Evolutionary conservation across 139 green algal species (phyloP), one percentile per base, ranked within the genome.

Genomic region (Yamagishiella unicocca): DNA sequence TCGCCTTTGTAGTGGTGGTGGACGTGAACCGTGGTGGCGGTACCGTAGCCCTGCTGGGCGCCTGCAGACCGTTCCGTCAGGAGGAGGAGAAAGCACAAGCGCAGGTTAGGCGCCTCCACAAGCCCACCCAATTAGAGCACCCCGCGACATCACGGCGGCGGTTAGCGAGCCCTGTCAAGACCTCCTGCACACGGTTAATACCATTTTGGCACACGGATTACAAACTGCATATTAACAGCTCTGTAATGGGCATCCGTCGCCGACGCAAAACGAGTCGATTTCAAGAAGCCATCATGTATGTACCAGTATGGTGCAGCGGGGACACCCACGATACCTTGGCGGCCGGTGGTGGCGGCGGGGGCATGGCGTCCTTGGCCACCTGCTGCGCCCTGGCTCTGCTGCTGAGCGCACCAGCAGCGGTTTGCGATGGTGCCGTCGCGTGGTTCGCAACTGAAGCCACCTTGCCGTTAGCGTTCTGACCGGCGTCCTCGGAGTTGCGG

Each of bases 331-430:
- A 9, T 64, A 64, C 43, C 43, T 61, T 53, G 4, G 58, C 77
- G 1, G 55, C 35, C 27, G 77, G 55, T 53, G 77, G 77, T 14
- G 55, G 77, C 0, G 77, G 77, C 0, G 77, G 77, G 25, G 77
- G 77, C 77, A 84, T 84, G 46, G 27, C 43, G 19, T 46, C 62
- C 37, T 84, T 84, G 53, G 38, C 55, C n/a, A 38, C 35, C 8
- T 7, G 12, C 45, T 81, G 29, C 8, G n/a, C 43, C n/a, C 19
- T 46, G 46, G 46, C 75, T 58, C 14, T 17, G 50, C 14, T 58
- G 14, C 17, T 58, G 50, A 58, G 12, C 12, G 50, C 17, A 12
- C 14, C 14, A 58, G 50, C 14, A 58, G 50, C 50, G 50, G 50
- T 12, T 25, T n/a, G n/a, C n/a, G n/a, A n/a, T n/a, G n/a, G n/a